phyloP scores from a whole-genome alignment of 2,329 filamentous ascomycete species.

The Incumbomyces delicatus region DNA sequence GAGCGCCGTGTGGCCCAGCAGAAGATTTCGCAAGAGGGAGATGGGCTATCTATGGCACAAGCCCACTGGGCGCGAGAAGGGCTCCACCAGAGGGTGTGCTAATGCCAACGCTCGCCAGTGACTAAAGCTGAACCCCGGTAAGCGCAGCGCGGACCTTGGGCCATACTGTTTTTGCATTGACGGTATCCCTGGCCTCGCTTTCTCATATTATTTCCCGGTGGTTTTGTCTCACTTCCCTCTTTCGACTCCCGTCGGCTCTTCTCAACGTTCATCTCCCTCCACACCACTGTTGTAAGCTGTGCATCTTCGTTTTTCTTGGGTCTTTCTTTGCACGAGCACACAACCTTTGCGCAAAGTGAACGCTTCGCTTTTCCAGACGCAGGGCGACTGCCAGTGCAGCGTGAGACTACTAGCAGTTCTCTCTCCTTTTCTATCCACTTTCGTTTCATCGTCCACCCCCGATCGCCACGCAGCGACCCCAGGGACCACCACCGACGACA shows the following conservation, averaged over 20 bases:
- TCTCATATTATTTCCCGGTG: neutral
- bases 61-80: constrained; percentile 3
- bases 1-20: too few species aligned
- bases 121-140: constrained; percentile 1
- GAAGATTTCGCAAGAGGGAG: too few species aligned
- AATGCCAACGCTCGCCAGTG: neutral
- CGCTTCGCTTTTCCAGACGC: constrained; percentile 16
- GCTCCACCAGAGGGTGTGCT: neutral
- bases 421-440: constrained; percentile 20
- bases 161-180: constrained; percentile 4
- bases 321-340: neutral
- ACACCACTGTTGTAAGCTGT: constrained; percentile 7
- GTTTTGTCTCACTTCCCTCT: constrained; percentile 7
- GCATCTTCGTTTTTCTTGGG: constrained; percentile 2
- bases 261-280: neutral
- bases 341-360: constrained; percentile 4
- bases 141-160: neutral
- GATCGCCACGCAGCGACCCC: constrained; percentile 9
- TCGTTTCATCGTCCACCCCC: constrained; percentile 20
- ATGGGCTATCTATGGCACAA: neutral
- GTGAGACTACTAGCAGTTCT: constrained; percentile 22
- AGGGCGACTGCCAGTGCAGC: constrained; percentile 11
- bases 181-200: neutral
- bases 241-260: neutral
- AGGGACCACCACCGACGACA: constrained; percentile 15